Percentiles rank a stretch among this genome's conserved stretches.
phyloP scores from a whole-genome alignment of 441 rosid genomes.

The Macaranga tanarius region DNA sequence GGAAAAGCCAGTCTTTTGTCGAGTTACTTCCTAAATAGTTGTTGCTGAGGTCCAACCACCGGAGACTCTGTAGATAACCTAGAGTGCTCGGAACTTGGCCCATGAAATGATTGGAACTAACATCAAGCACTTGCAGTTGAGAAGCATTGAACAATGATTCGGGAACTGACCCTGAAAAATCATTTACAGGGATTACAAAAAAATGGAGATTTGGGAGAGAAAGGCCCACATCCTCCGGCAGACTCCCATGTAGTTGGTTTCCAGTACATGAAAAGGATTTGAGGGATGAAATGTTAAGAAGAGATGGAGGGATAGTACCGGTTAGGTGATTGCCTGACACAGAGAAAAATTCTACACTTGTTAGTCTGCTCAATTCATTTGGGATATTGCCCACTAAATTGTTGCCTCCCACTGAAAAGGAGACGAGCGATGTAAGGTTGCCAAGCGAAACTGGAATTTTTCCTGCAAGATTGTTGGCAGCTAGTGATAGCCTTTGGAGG shows the following conservation, averaged over 20 bases:
- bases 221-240: background rate
- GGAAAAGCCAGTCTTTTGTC: background rate
- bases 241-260: background rate
- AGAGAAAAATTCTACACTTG: background rate
- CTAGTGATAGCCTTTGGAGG: background rate
- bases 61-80: background rate
- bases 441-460: background rate
- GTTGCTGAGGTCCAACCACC: background rate
- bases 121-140: background rate
- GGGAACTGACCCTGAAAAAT: background rate
- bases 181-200: background rate
- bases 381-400: slow-evolving; percentile 7
- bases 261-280: background rate
- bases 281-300: background rate
- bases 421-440: slow-evolving; percentile 6
- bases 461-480: background rate
- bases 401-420: background rate
- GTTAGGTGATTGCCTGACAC: background rate
- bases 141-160: slow-evolving; percentile 5
- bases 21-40: background rate
- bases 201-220: background rate
- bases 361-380: background rate
- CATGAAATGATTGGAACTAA: background rate
- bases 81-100: background rate
- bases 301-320: slow-evolving; percentile 9